These are phyloP conservation scores for Fusarium sp. DNA, from an alignment of 2,329 filamentous ascomycete genomes.

Conservation along the genomic window DNA sequence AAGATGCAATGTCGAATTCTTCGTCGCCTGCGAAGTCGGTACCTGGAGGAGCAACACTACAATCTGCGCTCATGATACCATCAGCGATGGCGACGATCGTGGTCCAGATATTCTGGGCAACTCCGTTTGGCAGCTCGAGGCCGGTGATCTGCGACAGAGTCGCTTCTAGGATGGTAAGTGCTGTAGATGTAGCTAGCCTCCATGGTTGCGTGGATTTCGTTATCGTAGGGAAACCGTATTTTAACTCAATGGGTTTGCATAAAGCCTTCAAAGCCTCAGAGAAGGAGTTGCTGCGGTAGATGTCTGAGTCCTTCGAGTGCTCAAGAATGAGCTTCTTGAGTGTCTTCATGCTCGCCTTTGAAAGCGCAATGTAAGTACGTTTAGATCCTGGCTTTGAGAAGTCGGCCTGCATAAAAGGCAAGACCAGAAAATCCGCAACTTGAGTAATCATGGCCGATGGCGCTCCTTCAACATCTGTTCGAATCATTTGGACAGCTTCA, in stretches of 20 bases:
- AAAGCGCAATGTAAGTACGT: slow-evolving; percentile 89
- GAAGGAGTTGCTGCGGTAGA: slow-evolving; percentile 76
- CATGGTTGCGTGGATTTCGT: slow-evolving; percentile 80
- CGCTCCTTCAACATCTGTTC: slow-evolving; percentile 71
- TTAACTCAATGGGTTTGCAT: slow-evolving; percentile 75
- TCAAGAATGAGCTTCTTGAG: slow-evolving; percentile 68
- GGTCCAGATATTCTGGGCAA: slow-evolving; percentile 73
- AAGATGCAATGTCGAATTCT: slow-evolving; percentile 81
- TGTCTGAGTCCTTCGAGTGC: slow-evolving; percentile 70
- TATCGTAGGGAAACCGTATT: slow-evolving; percentile 80
- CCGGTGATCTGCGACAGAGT: slow-evolving; percentile 69
- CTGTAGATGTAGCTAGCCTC: slow-evolving; percentile 79
- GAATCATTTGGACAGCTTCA: slow-evolving; percentile 72
- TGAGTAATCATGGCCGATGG: slow-evolving; percentile 75
- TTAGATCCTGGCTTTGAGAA: slow-evolving; percentile 54
- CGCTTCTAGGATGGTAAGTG: slow-evolving; percentile 73
- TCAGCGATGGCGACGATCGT: slow-evolving; percentile 71
- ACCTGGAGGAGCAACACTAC: slow-evolving; percentile 55
- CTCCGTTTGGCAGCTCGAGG: slow-evolving; percentile 56
- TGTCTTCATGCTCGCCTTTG: slow-evolving; percentile 81
- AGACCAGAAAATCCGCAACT: slow-evolving; percentile 74
- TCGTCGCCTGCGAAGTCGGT: slow-evolving; percentile 74
- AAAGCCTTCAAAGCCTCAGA: slow-evolving; percentile 73
- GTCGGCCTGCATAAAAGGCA: slow-evolving; percentile 68
- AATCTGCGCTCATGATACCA: slow-evolving; percentile 75